Conservation (phyloP, 805 yeast species). For the Candida nemodendra region DNA sequence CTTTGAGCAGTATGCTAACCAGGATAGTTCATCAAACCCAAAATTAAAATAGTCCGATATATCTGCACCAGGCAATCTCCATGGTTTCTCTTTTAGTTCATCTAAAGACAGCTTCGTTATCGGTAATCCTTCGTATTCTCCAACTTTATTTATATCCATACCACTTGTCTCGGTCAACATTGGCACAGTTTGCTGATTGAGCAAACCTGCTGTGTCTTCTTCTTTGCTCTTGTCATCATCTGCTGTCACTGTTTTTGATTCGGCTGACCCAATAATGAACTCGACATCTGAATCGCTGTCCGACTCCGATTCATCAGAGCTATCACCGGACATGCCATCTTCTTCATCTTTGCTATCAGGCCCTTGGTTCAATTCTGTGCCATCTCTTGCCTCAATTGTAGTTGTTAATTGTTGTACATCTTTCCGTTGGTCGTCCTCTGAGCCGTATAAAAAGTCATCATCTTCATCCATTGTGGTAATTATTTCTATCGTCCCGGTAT, state of each 20-base stretch:
- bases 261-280: constrained; percentile 63
- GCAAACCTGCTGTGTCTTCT: constrained; percentile 18
- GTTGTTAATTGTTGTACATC: constrained; percentile 20
- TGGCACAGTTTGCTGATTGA: constrained; percentile 30
- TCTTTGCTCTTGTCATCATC: constrained; percentile 17
- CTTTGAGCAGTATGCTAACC: constrained; percentile 89
- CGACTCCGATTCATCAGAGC: constrained; percentile 41
- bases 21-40: constrained; percentile 94
- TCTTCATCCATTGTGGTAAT: constrained; percentile 69
- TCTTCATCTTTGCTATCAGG: constrained; percentile 27
- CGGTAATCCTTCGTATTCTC: constrained; percentile 76
- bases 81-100: constrained; percentile 88
- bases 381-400: constrained; percentile 22
- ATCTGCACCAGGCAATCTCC: constrained; percentile 98
- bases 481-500: too few species aligned
- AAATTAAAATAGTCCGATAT: constrained; percentile 91
- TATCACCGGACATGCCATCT: constrained; percentile 21
- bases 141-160: constrained; percentile 71
- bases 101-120: constrained; percentile 78
- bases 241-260: constrained; percentile 23
- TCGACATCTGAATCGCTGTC: constrained; percentile 66
- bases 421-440: constrained; percentile 38
- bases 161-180: constrained; percentile 38
- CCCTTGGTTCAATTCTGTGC: constrained; percentile 22
- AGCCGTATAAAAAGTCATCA: constrained; percentile 66